Percentiles rank a stretch among this genome's conserved stretches.
phyloP scores from a whole-genome alignment of 768 basidiomycete genomes.

The Pulveroboletus sp. region DNA sequence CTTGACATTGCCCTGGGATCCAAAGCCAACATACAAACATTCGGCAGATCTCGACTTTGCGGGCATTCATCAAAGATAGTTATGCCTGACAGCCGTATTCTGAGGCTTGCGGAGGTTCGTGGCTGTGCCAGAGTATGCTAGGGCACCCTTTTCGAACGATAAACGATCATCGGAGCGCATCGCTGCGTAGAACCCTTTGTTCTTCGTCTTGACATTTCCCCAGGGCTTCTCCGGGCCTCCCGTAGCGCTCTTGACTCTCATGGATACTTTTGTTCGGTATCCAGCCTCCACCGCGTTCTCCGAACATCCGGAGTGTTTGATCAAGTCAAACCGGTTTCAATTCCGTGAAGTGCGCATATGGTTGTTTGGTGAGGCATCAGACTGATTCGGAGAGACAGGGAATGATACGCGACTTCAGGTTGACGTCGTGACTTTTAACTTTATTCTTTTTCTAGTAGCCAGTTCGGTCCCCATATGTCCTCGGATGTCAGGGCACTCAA shows the following conservation, averaged over 20 bases:
- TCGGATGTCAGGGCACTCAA: constrained; percentile 14
- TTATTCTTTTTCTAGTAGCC: constrained; percentile 16
- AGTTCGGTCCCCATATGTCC: constrained; percentile 9
- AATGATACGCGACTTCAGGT: constrained; percentile 15
- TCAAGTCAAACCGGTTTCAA: constrained; percentile 8
- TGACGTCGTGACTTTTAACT: constrained; percentile 12
- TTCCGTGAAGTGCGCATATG: constrained; percentile 4
- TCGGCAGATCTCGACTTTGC: too few species aligned
- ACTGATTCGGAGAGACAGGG: constrained; percentile 4
- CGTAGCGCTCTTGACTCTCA: background rate
- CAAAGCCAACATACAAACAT: too few species aligned
- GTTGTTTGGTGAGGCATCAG: constrained; percentile 8
- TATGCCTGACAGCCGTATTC: too few species aligned
- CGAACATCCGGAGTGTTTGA: constrained; percentile 20
- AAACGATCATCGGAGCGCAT: too few species aligned
- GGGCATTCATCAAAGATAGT: too few species aligned
- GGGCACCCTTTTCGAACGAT: too few species aligned
- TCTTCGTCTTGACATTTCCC: background rate
- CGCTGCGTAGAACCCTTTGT: background rate
- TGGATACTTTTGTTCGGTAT: background rate
- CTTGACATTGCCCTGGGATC: too few species aligned
- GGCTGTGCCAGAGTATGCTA: too few species aligned
- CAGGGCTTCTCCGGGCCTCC: too few species aligned
- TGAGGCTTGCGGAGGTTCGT: too few species aligned
- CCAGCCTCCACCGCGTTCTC: background rate